Base-by-base conservation (phyloP, 2,329 filamentous ascomycete genomes). In the Phyllosticta capitalensis region DNA sequence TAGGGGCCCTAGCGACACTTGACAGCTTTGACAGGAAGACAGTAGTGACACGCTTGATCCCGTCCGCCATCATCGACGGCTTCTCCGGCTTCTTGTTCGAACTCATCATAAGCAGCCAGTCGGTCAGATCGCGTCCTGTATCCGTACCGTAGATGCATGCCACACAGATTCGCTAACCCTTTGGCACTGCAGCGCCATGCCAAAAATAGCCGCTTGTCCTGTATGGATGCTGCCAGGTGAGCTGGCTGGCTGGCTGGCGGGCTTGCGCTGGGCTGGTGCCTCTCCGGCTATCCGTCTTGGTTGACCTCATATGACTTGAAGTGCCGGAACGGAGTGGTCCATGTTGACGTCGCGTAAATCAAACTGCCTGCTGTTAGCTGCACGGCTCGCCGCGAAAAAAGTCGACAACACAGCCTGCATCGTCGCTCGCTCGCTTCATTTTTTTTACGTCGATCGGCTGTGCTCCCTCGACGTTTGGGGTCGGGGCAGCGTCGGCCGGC, bases 121-220 rank as follows among this genome's bases (percentile, higher is more conserved):
- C 56, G 21, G 56, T 52, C 48, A 53, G 56, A 54, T 58, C 56
- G 56, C 56, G 56, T 58, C 50, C 50, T 30, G 56, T 38, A 58
- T 51, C 56, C 53, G 56, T 50, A 58, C 56, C 53, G 56, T 50
- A 54, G 51, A n/a, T 51, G 21, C 56, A 52, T 45, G 56, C 56
- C 53, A 58, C 53, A 58, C 53, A 53, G 52, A 58, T 51, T 26
- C 50, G 54, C 54, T 56, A 26, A 21, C 38, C 38, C 38, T 45
- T 45, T 45, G 38, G 38, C 38, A 45, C 56, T 58, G 56, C 56
- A 58, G 51, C 33, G 56, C 30, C 56, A 52, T 45, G 56, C 56
- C 53, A 58, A 53, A 58, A 53, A 53, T 58, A 58, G 56, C 33
- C 50, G 53, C 53, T 50, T 49, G 20, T 17, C 33, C 33, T 38